phyloP scores from a whole-genome alignment of 305 asterid genomes.

The Solanum hybrid region DNA sequence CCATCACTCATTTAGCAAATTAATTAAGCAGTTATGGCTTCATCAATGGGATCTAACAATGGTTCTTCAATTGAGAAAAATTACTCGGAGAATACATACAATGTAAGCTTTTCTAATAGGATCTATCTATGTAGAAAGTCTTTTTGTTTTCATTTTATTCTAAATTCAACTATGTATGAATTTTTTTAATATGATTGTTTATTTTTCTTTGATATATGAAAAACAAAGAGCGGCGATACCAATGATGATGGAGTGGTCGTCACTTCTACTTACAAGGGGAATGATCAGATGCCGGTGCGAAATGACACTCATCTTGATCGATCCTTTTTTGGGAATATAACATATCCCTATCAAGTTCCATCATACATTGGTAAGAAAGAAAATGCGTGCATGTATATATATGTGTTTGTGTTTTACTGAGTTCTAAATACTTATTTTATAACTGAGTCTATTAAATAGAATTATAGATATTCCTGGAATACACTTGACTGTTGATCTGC shows the following conservation, averaged over 20 bases:
- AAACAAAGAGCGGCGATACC: not conserved
- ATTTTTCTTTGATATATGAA: not conserved
- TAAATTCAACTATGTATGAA: too few relatives aligned
- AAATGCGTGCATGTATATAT: too few relatives aligned
- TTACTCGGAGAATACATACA: too few relatives aligned
- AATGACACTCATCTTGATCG: not conserved
- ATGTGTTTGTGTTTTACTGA: not conserved
- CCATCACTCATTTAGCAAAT: not conserved
- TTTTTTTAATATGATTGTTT: too few relatives aligned
- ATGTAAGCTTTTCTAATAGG: too few relatives aligned
- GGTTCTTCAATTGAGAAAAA: too few relatives aligned
- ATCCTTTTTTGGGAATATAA: not conserved
- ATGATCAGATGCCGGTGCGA: not conserved
- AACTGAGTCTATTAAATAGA: not conserved
- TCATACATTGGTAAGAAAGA: not conserved
- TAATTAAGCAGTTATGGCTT: not conserved
- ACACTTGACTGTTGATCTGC: not conserved
- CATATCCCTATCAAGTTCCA: not conserved
- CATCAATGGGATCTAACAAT: not conserved
- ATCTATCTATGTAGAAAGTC: too few relatives aligned
- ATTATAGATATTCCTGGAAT: not conserved
- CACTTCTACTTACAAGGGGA: not conserved
- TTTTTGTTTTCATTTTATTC: too few relatives aligned
- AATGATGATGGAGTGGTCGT: not conserved
- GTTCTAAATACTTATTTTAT: too few relatives aligned